A percentile compares a stretch with the other conserved stretches of the same genome.
phyloP scores from a whole-genome alignment of 2,329 filamentous ascomycete species.

The Tolypocladium guangdongense region DNA sequence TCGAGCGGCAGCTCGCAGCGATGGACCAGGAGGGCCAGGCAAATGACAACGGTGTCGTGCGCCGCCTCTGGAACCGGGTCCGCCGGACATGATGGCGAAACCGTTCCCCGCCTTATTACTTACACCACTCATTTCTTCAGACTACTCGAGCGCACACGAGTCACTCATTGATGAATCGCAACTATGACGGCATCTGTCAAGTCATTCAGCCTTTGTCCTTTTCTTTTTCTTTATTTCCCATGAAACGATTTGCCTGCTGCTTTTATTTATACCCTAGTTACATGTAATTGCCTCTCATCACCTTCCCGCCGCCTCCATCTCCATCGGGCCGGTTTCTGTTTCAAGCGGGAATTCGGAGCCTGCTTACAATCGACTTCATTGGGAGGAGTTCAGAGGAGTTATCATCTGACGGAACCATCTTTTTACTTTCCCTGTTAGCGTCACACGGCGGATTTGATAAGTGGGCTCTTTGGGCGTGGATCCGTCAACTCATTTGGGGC shows the following conservation, averaged over 20 bases:
- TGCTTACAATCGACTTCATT: background rate
- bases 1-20: constrained; percentile 41
- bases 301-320: too few species aligned
- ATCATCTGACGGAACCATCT: background rate
- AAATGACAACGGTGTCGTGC: constrained; percentile 43
- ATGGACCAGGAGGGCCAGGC: constrained; percentile 36
- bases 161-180: background rate
- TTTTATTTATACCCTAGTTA: background rate
- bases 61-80: constrained; percentile 54
- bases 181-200: background rate
- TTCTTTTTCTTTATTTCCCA: background rate
- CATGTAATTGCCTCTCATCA: background rate
- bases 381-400: constrained; percentile 9
- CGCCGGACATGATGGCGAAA: constrained; percentile 25
- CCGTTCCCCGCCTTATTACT: background rate
- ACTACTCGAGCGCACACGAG: background rate
- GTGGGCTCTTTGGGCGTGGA: background rate
- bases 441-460: too few species aligned
- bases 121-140: background rate
- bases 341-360: background rate
- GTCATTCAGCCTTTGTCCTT: background rate
- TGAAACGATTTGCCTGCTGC: background rate
- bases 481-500: background rate
- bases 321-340: background rate
- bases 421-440: background rate